These are phyloP conservation scores for Penicillium janthinellum DNA, from an alignment of 2,329 filamentous ascomycete species.

Conservation along the genomic window DNA sequence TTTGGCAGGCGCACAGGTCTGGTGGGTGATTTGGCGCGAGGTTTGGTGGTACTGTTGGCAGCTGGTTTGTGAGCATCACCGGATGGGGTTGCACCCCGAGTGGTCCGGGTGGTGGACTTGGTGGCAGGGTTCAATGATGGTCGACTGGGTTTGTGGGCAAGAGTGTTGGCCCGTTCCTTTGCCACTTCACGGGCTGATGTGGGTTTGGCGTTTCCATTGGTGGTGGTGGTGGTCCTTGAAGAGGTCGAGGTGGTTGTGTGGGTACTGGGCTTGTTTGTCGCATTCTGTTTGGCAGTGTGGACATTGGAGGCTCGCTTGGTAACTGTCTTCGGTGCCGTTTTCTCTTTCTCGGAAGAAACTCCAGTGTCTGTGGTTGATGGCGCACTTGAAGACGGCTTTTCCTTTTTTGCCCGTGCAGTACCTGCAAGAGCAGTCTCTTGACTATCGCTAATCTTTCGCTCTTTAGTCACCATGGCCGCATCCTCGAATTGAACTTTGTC, in stretches of 20 bases:
- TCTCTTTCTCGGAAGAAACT: slow-evolving; percentile 21
- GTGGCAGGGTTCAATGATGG: slow-evolving; percentile 32
- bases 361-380: slow-evolving; percentile 7
- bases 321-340: slow-evolving; percentile 26
- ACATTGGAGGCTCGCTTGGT: slow-evolving; percentile 39
- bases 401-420: slow-evolving; percentile 19
- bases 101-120: slow-evolving; percentile 31
- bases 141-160: slow-evolving; percentile 36
- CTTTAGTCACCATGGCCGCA: slow-evolving; percentile 5
- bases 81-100: slow-evolving; percentile 34
- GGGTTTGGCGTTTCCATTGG: slow-evolving; percentile 21
- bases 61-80: slow-evolving; percentile 31
- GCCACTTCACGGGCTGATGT: slow-evolving; percentile 34
- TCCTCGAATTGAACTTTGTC: slow-evolving; percentile 13
- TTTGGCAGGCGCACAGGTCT: slow-evolving; percentile 43
- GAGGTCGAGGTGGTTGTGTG: slow-evolving; percentile 24
- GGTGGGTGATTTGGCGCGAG: slow-evolving; percentile 44
- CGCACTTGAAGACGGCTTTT: slow-evolving; percentile 14
- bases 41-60: slow-evolving; percentile 28
- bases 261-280: slow-evolving; percentile 23
- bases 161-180: slow-evolving; percentile 32
- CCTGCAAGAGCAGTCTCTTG: slow-evolving; percentile 15
- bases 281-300: slow-evolving; percentile 29
- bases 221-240: slow-evolving; percentile 26
- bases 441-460: slow-evolving; percentile 9